Percentiles rank a stretch among this genome's conserved stretches.
Conservation (phyloP, 1,284 basidiomycete genomes). For the Bondarzewia mesenterica region DNA sequence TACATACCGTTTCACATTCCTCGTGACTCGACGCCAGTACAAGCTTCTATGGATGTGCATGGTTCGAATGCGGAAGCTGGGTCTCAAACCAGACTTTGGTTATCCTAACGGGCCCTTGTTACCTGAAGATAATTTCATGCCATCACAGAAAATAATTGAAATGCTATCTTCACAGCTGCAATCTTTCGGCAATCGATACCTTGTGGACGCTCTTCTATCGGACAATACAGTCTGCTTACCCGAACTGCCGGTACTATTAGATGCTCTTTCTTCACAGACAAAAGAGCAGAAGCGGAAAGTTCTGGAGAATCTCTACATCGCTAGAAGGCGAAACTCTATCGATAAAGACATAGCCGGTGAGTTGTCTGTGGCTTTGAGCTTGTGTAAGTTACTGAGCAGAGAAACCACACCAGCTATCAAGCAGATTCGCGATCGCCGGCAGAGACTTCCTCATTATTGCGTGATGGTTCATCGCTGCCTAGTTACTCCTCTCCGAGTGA, state of each 20-base stretch:
- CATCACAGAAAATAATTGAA: no score
- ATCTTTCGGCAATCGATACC: background rate
- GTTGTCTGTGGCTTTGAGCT: background rate
- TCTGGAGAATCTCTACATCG: background rate
- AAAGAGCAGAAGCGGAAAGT: background rate
- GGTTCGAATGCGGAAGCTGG: background rate
- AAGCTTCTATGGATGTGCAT: background rate
- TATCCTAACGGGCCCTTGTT: background rate
- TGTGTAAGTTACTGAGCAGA: no score
- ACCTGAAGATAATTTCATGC: background rate
- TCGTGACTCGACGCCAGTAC: background rate
- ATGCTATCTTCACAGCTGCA: no score
- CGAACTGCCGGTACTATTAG: background rate
- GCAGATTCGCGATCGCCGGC: background rate
- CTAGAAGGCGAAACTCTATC: background rate
- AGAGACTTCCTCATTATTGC: background rate
- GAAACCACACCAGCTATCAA: background rate
- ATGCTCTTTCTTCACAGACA: background rate
- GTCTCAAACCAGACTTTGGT: background rate
- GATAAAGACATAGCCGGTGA: background rate
- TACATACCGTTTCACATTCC: background rate
- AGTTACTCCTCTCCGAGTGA: background rate
- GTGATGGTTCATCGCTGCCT: background rate
- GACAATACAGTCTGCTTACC: background rate
- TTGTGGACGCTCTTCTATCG: background rate